Evolutionary conservation across 202 grass and related monocot species (phyloP).

Genomic region (Zoysia matrella): DNA sequence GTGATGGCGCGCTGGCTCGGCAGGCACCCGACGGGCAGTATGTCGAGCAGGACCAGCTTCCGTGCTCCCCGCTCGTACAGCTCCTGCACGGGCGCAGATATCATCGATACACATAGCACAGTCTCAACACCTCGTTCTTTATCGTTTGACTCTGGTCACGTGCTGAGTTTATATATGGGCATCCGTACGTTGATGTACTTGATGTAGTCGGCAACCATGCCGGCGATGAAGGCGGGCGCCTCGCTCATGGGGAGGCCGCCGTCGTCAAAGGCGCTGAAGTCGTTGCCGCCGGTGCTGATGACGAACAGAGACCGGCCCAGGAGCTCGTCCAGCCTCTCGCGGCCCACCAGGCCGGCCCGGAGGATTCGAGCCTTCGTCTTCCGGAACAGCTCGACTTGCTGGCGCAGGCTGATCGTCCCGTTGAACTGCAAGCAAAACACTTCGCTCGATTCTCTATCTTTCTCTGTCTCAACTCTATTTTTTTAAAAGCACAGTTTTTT

Average conservation of each 20-base stretch:
- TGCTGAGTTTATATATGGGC: too few relatives aligned
- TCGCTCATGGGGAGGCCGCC: conserved; percentile 12
- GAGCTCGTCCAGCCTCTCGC: neutral
- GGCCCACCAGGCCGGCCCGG: neutral
- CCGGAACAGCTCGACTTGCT: conserved; percentile 41
- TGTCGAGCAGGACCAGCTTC: conserved; percentile 35
- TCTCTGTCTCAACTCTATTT: too few relatives aligned
- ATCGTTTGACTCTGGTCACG: too few relatives aligned
- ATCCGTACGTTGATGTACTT: conserved; percentile 50
- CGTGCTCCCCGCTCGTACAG: conserved; percentile 46
- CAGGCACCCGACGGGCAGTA: conserved; percentile 41
- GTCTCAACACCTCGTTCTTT: too few relatives aligned
- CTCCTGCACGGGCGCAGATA: conserved; percentile 1
- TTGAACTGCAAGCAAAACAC: conserved; percentile 36
- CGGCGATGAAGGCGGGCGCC: conserved; percentile 22
- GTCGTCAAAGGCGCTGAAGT: conserved; percentile 24
- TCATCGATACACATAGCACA: too few relatives aligned
- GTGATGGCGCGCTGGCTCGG: conserved; percentile 5
- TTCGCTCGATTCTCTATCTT: too few relatives aligned
- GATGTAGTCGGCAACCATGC: conserved; percentile 40
- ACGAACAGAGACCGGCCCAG: conserved; percentile 51
- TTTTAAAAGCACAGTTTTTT: too few relatives aligned
- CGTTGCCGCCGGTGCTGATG: conserved; percentile 53
- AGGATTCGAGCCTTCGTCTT: conserved; percentile 22
- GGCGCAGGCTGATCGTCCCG: conserved; percentile 39